These are phyloP conservation scores for Boletus eberwhitei DNA, from an alignment of 768 basidiomycete species.

Conservation along the genomic window DNA sequence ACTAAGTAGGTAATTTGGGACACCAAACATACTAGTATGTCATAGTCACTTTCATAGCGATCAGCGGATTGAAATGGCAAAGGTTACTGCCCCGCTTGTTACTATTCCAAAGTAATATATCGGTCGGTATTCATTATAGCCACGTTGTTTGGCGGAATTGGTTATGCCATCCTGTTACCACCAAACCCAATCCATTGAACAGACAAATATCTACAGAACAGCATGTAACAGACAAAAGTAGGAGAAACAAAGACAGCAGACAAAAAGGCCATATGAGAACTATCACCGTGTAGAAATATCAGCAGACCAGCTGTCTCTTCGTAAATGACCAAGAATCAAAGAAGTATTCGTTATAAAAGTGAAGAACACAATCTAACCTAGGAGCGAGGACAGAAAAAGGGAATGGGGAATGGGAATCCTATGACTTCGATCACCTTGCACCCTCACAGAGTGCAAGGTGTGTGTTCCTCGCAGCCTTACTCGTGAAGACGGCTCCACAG, in stretches of 20 bases:
- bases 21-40: neutral
- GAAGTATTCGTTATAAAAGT: neutral
- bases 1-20: neutral
- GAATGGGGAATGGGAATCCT: neutral
- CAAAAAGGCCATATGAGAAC: neutral
- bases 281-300: neutral
- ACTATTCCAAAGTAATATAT: neutral
- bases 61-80: conserved; percentile 1
- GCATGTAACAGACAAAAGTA: neutral
- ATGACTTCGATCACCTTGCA: neutral
- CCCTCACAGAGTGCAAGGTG: conserved; percentile 15
- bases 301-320: conserved; percentile 7
- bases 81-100: neutral
- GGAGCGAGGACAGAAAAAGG: neutral
- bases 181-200: conserved; percentile 4
- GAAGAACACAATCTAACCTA: neutral
- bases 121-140: neutral
- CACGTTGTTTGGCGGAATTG: neutral
- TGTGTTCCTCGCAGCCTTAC: conserved; percentile 15
- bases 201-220: neutral
- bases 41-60: neutral
- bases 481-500: conserved; percentile 19
- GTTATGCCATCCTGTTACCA: neutral
- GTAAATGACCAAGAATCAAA: neutral
- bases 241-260: neutral